phyloP scores from a whole-genome alignment of 805 yeast species.

The Ogataea trehalophila region DNA sequence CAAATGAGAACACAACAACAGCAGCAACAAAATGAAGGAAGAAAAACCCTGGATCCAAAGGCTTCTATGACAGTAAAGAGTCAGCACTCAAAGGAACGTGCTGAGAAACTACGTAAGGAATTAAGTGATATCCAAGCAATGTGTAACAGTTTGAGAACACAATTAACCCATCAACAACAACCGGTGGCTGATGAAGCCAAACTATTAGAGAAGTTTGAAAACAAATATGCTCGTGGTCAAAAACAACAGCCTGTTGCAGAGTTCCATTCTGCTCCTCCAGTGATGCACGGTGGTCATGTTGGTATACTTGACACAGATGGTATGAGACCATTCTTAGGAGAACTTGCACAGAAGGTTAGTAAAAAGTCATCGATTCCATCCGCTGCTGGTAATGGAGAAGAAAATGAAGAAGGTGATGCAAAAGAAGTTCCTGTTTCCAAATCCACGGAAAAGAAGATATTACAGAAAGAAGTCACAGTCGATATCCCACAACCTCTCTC shows the following conservation, averaged over 20 bases:
- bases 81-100: constrained; percentile 10
- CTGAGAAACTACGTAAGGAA: constrained; percentile 18
- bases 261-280: constrained; percentile 18
- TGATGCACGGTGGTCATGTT: constrained; percentile 8
- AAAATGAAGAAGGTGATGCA: neutral
- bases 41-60: constrained; percentile 29
- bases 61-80: constrained; percentile 2
- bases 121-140: constrained; percentile 22
- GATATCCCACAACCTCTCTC: constrained; percentile 14
- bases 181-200: constrained; percentile 18
- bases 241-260: constrained; percentile 21
- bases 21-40: neutral
- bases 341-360: constrained; percentile 46
- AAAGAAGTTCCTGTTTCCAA: neutral
- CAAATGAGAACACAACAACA: neutral
- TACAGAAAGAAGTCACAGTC: neutral
- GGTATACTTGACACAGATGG: constrained; percentile 15
- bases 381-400: neutral
- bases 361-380: constrained; percentile 35
- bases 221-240: constrained; percentile 26
- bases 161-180: constrained; percentile 23
- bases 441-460: too few relatives aligned
- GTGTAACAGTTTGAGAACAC: constrained; percentile 23
- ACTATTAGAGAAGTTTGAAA: constrained; percentile 23
- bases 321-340: constrained; percentile 43